Base-by-base conservation (phyloP, 306 rosid species). In the Malus sieversii region DNA sequence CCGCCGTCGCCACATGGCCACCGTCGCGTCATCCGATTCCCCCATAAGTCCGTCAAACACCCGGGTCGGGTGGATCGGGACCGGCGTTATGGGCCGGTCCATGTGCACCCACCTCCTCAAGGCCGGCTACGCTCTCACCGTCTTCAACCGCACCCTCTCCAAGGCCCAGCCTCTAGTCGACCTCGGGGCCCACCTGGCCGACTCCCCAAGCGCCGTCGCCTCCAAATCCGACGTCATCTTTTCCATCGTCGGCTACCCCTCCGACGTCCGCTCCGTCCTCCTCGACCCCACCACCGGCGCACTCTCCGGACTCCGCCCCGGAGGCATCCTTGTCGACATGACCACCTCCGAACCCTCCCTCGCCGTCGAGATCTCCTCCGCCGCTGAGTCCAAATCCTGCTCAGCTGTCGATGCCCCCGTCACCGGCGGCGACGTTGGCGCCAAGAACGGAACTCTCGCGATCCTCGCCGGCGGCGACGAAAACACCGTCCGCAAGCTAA, bases 21-120 rank as follows among this genome's bases (percentile, higher is more conserved):
- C 84, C 52, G 5, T 73, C 75, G 4, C 32, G 69, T 22, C 78
- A 48, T 16, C 83, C 40, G 92, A 81, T 51, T 75, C 80, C 73
- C 16, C 82, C 19, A 9, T 66, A 1, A 86, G 65, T 89, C 97
- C 98, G 16, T 80, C 91, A 14, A 88, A 48, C 70, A 89, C 94
- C 23, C 96, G 97, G 10, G 82, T 93, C 69, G 98, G 98, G 40
- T 93, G 98, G 97, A 91, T 93, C 84, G 98, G 98, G 40, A 93
- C 98, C 35, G 98, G 98, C 51, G 88, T 93, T 1, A 93, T 93
- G 98, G 98, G 98, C 64, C 92, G 75, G 6, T 91, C 86, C 81
- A 93, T 93, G 98, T 88, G 93, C 75, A 58, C 85, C 83, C 98
- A 91, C 83, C 85, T 93, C 65, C 83, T 93, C 81, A 87, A 82